Evolutionary conservation across 352 stramenopile species (phyloP), one percentile per base, ranked within the genome.

Genomic region (Pythium insidiosum): DNA sequence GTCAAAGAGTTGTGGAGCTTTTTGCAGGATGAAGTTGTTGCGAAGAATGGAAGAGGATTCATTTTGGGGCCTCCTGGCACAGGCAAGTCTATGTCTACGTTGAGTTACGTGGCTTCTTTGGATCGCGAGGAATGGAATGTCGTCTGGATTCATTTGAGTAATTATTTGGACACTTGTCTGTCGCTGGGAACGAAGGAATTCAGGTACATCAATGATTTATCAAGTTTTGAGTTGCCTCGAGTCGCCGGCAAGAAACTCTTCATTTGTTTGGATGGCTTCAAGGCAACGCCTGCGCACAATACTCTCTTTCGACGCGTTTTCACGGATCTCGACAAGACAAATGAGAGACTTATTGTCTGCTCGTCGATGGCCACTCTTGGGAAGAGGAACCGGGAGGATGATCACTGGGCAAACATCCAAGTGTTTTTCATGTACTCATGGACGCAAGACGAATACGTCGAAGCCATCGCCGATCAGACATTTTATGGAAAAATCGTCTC

Each of bases 121-220:
- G 31, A 56, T 56, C 53, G 5, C 13, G 3, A 48, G 29, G 29
- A 61, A 41, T 61, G 46, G 53, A 45, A 57, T 18, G 37, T 58
- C 25, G 43, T 54, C 22, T 63, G 48, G 49, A 47, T 63, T 43
- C 54, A 51, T 39, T 47, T 54, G 33, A n/a, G 16, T 1, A 20
- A 5, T 40, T 22, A 11, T 3, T 16, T 21, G 12, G 34, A 38
- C 11, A 31, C 21, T 1, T 60, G 44, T 44, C 20, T 44, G 38
- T 18, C 18, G 9, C 24, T 38, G 42, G 4, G 6, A 19, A 5
- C n/a, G 13, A 36, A 37, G 16, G 34, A 39, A 39, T 20, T 16
- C 34, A 16, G 34, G 34, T 9, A 20, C 9, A 20, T 39, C 16
- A n/a, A n/a, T 11, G 34, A 39, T 39, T 39, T 39, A 39, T 21